Evolutionary conservation across 805 yeast genomes (phyloP), one percentile per base, ranked within the genome.

Genomic region (Candida silvatica): DNA sequence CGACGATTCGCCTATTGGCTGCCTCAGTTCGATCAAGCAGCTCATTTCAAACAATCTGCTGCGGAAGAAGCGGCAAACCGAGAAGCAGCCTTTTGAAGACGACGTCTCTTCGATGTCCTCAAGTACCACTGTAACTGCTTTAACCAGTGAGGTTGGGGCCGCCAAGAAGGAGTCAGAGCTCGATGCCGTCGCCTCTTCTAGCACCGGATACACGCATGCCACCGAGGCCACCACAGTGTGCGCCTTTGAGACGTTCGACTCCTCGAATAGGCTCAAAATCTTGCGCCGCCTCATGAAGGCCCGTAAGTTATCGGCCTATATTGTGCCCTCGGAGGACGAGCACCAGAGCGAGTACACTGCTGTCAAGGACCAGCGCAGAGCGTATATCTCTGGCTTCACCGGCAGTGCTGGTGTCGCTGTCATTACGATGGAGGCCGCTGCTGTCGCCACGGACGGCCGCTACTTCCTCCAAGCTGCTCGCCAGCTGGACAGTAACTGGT

Each of bases 331-430:
- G 27, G 96, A 86, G 54, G 98, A 90, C 53, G 95, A 84, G 47
- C 98, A 90, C 56, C 90, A 82, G 56, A 77, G 88, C 19, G 98
- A 90, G 60, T 88, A 88, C 48, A 90, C 90, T 6, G 71, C 92
- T 0, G 61, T 69, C 2, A 74, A 80, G 11, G 97, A 90, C 55
- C 84, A 80, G 52, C 73, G 96, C 46, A 67, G 97, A 38, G 80
- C 74, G 36, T 90, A 69, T 48, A 80, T 90, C 19, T 71, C 88
- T 5, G 97, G 87, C 0, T 90, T 90, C 60, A 80, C 90, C 9
- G 98, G 97, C 1, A 78, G 90, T 32, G 94, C 97, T 2, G 98
- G 97, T 17, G 64, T 85, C 17, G 97, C 95, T 1, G 70, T 92
- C n/a, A 69, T 90, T 15, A 78, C 95, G 5, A 47, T 66, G 27